These are phyloP conservation scores for Russula sp. DNA, from an alignment of 768 basidiomycete species.

Conservation along the genomic window DNA sequence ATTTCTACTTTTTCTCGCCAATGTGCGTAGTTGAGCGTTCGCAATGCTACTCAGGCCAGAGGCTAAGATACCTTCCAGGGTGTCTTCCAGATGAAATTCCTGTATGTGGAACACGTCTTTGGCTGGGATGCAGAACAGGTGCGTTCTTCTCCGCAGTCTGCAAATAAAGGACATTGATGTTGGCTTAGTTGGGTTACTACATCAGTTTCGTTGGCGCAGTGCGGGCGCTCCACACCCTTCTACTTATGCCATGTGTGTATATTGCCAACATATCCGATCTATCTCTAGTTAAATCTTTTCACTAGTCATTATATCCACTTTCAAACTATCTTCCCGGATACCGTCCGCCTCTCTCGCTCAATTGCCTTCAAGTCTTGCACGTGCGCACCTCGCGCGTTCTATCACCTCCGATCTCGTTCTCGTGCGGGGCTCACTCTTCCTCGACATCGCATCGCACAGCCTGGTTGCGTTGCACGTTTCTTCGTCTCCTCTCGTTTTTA, in stretches of 20 bases:
- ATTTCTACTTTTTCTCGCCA: conserved; percentile 62
- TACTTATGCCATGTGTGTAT: conserved; percentile 64
- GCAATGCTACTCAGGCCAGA: conserved; percentile 9
- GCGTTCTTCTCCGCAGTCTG: conserved; percentile 21
- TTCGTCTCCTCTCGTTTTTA: conserved; percentile 46
- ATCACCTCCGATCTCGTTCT: conserved; percentile 68
- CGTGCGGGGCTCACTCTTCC: conserved; percentile 58
- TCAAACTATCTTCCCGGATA: conserved; percentile 46
- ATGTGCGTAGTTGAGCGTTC: conserved; percentile 44
- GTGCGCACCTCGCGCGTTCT: conserved; percentile 54
- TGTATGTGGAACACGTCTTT: conserved; percentile 74
- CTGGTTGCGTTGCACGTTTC: conserved; percentile 56
- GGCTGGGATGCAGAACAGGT: conserved; percentile 62
- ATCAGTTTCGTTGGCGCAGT: conserved; percentile 66
- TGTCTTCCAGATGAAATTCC: conserved; percentile 69
- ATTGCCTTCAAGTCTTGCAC: conserved; percentile 42
- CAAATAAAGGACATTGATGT: conserved; percentile 8
- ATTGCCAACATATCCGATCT: background rate
- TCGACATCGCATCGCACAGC: conserved; percentile 63
- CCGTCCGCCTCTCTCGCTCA: conserved; percentile 20
- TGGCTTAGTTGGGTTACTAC: conserved; percentile 61
- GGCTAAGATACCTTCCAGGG: conserved; percentile 42
- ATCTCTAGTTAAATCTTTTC: conserved; percentile 37
- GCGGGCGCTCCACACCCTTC: conserved; percentile 62
- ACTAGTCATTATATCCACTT: conserved; percentile 58